Percentiles rank a stretch among this genome's conserved stretches.
These are phyloP conservation scores for Cyphellophora attinorum DNA, from an alignment of 2,329 filamentous ascomycete species.

Conservation along the genomic window DNA sequence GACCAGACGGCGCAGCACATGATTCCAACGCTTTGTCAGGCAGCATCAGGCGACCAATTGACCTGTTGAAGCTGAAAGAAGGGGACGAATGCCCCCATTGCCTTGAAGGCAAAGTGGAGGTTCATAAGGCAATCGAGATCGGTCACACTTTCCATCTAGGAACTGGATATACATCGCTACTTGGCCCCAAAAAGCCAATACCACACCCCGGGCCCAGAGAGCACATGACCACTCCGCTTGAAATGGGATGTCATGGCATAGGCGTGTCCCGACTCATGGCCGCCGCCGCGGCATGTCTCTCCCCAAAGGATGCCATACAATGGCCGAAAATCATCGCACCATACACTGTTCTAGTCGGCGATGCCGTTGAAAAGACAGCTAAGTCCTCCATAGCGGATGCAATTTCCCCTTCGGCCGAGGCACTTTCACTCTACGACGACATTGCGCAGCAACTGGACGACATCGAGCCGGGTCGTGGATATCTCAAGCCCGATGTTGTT, in stretches of 20 bases:
- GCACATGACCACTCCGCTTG: slow-evolving; percentile 32
- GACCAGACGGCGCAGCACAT: neutral
- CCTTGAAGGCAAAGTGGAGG: slow-evolving; percentile 48
- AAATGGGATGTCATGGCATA: slow-evolving; percentile 97
- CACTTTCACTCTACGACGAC: too few species aligned
- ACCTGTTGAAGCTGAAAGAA: slow-evolving; percentile 54
- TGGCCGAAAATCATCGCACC: slow-evolving; percentile 86
- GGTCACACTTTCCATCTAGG: slow-evolving; percentile 94
- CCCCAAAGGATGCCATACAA: slow-evolving; percentile 52
- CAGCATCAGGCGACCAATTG: too few species aligned
- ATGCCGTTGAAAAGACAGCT: slow-evolving; percentile 36
- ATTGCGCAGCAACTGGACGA: too few species aligned
- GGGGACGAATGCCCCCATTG: slow-evolving; percentile 71
- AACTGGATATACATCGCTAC: slow-evolving; percentile 70
- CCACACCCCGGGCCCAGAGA: slow-evolving; percentile 8
- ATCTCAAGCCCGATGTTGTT: slow-evolving; percentile 54
- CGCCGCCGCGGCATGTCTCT: slow-evolving; percentile 67
- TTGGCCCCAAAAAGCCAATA: slow-evolving; percentile 49
- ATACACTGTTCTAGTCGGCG: slow-evolving; percentile 63
- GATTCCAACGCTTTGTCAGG: too few species aligned
- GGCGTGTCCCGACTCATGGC: slow-evolving; percentile 85
- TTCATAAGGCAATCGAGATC: slow-evolving; percentile 72
- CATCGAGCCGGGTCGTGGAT: slow-evolving; percentile 12
- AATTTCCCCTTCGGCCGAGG: too few species aligned
- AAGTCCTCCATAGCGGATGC: slow-evolving; percentile 29